Conservation (phyloP, 2,329 filamentous ascomycete genomes). For the Sclerotiophoma versabilis region DNA sequence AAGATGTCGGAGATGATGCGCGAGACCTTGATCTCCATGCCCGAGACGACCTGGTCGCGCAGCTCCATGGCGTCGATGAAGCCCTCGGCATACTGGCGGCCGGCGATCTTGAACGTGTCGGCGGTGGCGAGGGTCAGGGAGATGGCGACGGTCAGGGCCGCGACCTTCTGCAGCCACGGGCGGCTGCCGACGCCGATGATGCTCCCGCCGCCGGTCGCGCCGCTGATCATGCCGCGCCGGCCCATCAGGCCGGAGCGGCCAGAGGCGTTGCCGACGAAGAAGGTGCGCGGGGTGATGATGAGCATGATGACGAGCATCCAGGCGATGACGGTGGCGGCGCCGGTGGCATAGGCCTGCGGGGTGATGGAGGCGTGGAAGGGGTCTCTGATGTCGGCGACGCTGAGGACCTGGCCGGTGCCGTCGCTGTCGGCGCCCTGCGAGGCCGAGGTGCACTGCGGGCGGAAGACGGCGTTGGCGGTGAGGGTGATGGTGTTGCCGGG, state of each 20-base stretch:
- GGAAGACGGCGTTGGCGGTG: constrained; percentile 65
- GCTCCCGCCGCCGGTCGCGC: constrained; percentile 66
- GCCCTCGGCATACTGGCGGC: constrained; percentile 79
- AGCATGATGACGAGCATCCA: constrained; percentile 95
- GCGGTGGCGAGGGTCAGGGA: constrained; percentile 93
- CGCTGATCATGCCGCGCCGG: constrained; percentile 82
- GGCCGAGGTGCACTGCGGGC: constrained; percentile 61
- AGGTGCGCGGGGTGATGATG: constrained; percentile 92
- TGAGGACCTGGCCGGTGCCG: constrained; percentile 49
- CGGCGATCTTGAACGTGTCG: constrained; percentile 86
- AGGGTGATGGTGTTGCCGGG: constrained; percentile 66
- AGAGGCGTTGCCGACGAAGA: constrained; percentile 77
- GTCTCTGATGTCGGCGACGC: constrained; percentile 73
- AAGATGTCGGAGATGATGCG: constrained; percentile 95
- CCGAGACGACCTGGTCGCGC: constrained; percentile 80
- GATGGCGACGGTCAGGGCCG: constrained; percentile 70
- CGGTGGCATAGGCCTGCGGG: constrained; percentile 91
- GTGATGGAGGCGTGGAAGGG: constrained; percentile 95
- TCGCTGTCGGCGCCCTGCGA: constrained; percentile 48
- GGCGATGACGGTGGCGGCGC: constrained; percentile 86
- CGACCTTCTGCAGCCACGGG: constrained; percentile 85
- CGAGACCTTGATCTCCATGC: constrained; percentile 85
- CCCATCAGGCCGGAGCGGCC: constrained; percentile 76
- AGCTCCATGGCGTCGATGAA: constrained; percentile 80
- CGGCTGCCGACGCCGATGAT: constrained; percentile 87